Evolutionary conservation across 805 yeast genomes (phyloP).

Genomic region (Lipomyces spencermartinsiae): DNA sequence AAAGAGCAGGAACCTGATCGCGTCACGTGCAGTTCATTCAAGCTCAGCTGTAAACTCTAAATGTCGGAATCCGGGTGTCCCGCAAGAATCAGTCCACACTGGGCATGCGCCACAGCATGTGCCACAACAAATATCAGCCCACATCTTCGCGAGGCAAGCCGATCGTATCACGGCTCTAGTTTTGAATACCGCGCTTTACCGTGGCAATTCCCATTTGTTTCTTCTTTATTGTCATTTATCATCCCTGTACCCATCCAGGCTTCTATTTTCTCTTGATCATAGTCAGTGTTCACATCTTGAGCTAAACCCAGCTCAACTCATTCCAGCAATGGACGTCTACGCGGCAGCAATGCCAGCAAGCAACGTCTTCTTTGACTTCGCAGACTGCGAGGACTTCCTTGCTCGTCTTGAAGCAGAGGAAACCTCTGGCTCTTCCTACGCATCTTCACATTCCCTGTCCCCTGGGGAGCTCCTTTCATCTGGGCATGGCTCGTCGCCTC

Average conservation of each 20-base stretch:
- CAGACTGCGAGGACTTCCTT: slow-evolving; percentile 41
- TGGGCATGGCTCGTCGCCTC: slow-evolving; percentile 36
- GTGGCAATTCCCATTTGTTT: neutral
- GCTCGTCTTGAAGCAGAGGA: slow-evolving; percentile 39
- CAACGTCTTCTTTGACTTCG: slow-evolving; percentile 38
- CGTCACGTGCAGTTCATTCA: too few species aligned
- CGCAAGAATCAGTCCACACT: slow-evolving; percentile 8
- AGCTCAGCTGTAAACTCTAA: too few species aligned
- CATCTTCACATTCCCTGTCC: slow-evolving; percentile 29
- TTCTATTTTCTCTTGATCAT: slow-evolving; percentile 1
- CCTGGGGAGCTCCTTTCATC: slow-evolving; percentile 33
- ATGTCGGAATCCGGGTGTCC: too few species aligned
- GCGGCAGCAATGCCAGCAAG: slow-evolving; percentile 6
- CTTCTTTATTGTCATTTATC: neutral
- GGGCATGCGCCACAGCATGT: neutral
- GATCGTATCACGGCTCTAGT: neutral
- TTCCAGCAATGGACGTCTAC: slow-evolving; percentile 24
- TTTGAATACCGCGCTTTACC: neutral
- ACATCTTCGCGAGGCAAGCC: neutral
- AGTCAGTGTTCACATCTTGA: neutral
- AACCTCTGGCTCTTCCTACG: slow-evolving; percentile 22
- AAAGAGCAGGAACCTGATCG: too few species aligned
- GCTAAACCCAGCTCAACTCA: neutral
- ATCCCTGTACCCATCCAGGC: neutral
- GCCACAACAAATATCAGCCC: slow-evolving; percentile 15